Evolutionary conservation across 495 filamentous ascomycete genomes (phyloP), one percentile per base, ranked within the genome.

Genomic region (Penicillium argentinense): DNA sequence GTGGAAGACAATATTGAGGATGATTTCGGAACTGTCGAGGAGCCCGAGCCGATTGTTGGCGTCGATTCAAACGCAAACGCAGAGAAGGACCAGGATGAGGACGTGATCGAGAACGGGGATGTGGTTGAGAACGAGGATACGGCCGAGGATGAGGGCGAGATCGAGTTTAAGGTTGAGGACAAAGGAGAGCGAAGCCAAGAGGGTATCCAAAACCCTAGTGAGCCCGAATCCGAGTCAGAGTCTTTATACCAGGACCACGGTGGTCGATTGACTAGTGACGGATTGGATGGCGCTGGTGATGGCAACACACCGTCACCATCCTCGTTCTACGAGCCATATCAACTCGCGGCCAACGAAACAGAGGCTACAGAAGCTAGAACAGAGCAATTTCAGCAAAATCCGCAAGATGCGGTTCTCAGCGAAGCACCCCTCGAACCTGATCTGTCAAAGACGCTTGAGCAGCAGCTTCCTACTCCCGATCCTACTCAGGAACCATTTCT

Each of bases 381-480:
- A 4, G 17, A 17, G 16, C 7, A 36, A 9, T 18, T 36, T 21
- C 33, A 36, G 33, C 33, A 7, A 21, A 9, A 21, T 11, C n/a
- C n/a, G 8, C 16, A 18, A 18, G n/a, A 7, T 21, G 14, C 9
- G 33, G 5, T 9, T 36, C 16, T 5, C 18, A 2, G 8, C n/a
- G 33, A 22, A 11, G 25, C 5, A 26, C 11, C 5, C 25, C 11
- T 26, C 5, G 5, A 26, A 26, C 25, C 25, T 26, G 25, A 5
- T 36, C 7, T 21, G 8, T 36, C 16, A 11, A 36, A 18, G 18
- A 16, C 30, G 3, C 3, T 12, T 33, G 42, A 45, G 19, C 50
- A 53, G 18, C 60, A 57, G 34, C 40, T 60, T 17, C 29, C 47
- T 3, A 65, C 54, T 9, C 54, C 59, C 23, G 56, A 57, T 14